Evolutionary conservation across 1,139 yeast species (phyloP).

Genomic region (Magnusiomyces sp.): DNA sequence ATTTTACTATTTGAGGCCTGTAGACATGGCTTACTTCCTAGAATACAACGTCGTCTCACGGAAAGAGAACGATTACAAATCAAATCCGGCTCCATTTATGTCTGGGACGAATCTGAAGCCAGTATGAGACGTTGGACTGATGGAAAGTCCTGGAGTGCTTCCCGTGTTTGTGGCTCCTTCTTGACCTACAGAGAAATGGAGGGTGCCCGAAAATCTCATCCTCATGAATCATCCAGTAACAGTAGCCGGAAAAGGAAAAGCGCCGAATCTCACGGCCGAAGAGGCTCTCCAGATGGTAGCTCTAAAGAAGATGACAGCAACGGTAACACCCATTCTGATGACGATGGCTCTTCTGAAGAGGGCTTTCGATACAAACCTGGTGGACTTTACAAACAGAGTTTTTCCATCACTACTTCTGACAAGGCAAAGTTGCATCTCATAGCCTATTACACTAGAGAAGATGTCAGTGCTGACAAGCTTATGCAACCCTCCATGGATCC

Average conservation of each 20-base stretch:
- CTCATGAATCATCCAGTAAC: background rate
- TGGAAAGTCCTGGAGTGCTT: slow-evolving; percentile 55
- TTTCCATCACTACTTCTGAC: slow-evolving; percentile 43
- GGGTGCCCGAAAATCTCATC: slow-evolving; percentile 17
- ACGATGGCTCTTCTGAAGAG: slow-evolving; percentile 18
- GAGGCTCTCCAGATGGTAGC: slow-evolving; percentile 5
- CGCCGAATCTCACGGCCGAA: slow-evolving; percentile 6
- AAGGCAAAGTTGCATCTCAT: slow-evolving; percentile 49
- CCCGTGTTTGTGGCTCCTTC: slow-evolving; percentile 50
- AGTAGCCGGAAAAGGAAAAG: slow-evolving; percentile 10
- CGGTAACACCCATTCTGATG: slow-evolving; percentile 4
- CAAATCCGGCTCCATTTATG: slow-evolving; percentile 43
- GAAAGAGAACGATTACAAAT: slow-evolving; percentile 44
- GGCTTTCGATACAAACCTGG: slow-evolving; percentile 35
- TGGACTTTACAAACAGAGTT: slow-evolving; percentile 53
- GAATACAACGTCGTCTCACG: slow-evolving; percentile 42
- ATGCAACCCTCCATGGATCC: slow-evolving; percentile 38
- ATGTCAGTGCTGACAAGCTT: slow-evolving; percentile 26
- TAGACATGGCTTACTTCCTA: slow-evolving; percentile 40
- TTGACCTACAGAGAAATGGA: slow-evolving; percentile 49
- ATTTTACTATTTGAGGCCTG: slow-evolving; percentile 49
- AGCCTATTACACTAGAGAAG: slow-evolving; percentile 39
- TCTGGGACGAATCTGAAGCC: slow-evolving; percentile 54
- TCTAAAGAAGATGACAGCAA: background rate
- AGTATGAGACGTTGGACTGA: slow-evolving; percentile 63